Conservation (phyloP, 148 eudicot species). For the Rhododendron simsii region DNA sequence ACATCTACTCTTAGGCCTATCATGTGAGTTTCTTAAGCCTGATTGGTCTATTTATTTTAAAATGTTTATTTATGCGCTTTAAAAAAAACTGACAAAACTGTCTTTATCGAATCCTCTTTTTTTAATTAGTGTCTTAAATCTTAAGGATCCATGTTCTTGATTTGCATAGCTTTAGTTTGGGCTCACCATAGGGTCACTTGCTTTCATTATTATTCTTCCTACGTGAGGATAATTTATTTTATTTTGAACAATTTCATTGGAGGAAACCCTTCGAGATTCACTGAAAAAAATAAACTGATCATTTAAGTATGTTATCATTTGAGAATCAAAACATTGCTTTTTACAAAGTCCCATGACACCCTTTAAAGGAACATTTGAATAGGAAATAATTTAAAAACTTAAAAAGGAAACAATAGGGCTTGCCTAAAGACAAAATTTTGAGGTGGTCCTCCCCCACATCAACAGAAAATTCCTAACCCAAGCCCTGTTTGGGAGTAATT, state of each 20-base stretch:
- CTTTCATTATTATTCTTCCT: background rate
- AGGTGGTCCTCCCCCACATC: background rate
- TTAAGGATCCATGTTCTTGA: background rate
- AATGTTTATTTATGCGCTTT: background rate
- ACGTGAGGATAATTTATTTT: background rate
- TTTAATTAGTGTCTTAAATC: background rate
- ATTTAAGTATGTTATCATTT: conserved; percentile 11
- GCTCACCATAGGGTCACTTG: background rate
- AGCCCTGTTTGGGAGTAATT: background rate
- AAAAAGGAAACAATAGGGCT: background rate
- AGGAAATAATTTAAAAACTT: background rate
- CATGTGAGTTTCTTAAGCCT: background rate
- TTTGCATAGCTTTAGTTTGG: conserved; percentile 4
- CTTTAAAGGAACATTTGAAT: conserved; percentile 3
- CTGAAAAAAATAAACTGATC: background rate
- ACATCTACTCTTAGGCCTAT: background rate
- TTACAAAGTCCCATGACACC: background rate
- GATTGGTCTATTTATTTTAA: background rate
- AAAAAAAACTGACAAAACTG: background rate
- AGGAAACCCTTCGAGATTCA: background rate
- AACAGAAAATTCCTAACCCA: background rate
- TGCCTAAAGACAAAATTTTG: background rate
- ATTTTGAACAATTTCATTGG: background rate
- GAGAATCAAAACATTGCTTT: conserved; percentile 9
- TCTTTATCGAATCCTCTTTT: background rate